Conservation (phyloP, 768 basidiomycete genomes). For the Termitomyces sp. region DNA sequence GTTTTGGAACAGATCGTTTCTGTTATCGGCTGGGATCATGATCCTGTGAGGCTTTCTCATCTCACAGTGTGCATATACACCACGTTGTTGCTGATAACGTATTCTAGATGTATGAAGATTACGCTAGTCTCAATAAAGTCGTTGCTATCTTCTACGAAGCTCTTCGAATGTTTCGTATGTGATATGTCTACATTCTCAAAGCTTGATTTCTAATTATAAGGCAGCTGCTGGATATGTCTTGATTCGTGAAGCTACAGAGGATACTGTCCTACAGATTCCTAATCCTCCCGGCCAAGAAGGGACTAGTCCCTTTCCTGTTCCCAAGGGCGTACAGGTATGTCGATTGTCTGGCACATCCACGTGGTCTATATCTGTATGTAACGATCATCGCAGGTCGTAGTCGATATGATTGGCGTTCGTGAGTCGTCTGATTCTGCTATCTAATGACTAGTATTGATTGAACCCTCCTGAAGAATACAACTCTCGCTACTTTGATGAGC, state of each 20-base stretch:
- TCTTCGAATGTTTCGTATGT: constrained; percentile 40
- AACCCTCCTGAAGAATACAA: constrained; percentile 34
- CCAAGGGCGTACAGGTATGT: constrained; percentile 32
- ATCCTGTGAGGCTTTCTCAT: constrained; percentile 21
- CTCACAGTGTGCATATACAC: not conserved
- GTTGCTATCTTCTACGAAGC: constrained; percentile 38
- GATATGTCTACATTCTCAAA: not conserved
- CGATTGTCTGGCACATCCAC: not conserved
- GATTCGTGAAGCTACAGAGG: constrained; percentile 37
- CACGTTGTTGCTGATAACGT: not conserved
- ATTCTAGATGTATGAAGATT: constrained; percentile 32
- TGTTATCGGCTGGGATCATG: constrained; percentile 26
- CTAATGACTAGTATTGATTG: not conserved
- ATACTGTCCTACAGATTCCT: constrained; percentile 34
- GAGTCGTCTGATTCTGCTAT: constrained; percentile 16
- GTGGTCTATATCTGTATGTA: not conserved
- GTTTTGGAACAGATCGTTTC: constrained; percentile 31
- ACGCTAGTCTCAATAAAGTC: constrained; percentile 34
- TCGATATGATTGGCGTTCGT: constrained; percentile 48
- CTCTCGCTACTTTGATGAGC: constrained; percentile 42
- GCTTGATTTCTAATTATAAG: not conserved
- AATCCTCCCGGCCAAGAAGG: constrained; percentile 36
- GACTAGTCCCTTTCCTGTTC: constrained; percentile 26
- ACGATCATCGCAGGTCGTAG: constrained; percentile 22
- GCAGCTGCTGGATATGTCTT: constrained; percentile 34